Conservation (phyloP, 2,329 filamentous ascomycete genomes). For the Sporothrix humicola region DNA sequence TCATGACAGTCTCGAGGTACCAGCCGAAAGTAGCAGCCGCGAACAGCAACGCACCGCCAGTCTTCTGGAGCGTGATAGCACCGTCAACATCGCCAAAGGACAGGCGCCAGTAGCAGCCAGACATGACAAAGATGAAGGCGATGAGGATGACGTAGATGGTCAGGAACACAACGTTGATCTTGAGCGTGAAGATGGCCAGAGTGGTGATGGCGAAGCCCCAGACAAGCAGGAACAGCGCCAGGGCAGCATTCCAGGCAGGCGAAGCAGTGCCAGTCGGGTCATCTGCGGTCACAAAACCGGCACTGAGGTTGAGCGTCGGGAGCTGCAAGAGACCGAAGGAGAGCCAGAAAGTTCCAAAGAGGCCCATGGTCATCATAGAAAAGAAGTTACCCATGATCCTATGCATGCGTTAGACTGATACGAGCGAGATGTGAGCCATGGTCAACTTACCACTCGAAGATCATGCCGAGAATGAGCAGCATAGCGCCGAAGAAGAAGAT, state of each 20-base stretch:
- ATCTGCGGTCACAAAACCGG: constrained; percentile 50
- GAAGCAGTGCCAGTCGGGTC: constrained; percentile 52
- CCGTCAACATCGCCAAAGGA: constrained; percentile 51
- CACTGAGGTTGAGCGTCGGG: constrained; percentile 54
- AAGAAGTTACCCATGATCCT: constrained; percentile 58
- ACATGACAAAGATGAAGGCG: constrained; percentile 52
- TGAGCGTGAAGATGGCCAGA: constrained; percentile 57
- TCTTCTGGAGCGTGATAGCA: constrained; percentile 53
- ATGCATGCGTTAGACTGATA: too few species aligned
- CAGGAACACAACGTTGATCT: constrained; percentile 58
- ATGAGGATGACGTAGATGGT: constrained; percentile 56
- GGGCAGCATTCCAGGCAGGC: constrained; percentile 54
- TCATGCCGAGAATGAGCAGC: constrained; percentile 44
- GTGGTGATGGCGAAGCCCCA: constrained; percentile 60
- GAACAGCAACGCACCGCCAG: constrained; percentile 51
- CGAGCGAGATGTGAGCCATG: too few species aligned
- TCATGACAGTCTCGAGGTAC: constrained; percentile 61
- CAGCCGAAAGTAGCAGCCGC: constrained; percentile 55
- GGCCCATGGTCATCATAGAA: constrained; percentile 58
- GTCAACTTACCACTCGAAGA: constrained; percentile 52
- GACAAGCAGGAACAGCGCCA: constrained; percentile 57
- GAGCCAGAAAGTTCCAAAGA: constrained; percentile 58
- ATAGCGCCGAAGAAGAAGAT: constrained; percentile 33
- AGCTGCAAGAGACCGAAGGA: constrained; percentile 58
- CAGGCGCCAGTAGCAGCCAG: constrained; percentile 56